Evolutionary conservation across 257 asterid species (phyloP).

Genomic region (Mentha longifolia): DNA sequence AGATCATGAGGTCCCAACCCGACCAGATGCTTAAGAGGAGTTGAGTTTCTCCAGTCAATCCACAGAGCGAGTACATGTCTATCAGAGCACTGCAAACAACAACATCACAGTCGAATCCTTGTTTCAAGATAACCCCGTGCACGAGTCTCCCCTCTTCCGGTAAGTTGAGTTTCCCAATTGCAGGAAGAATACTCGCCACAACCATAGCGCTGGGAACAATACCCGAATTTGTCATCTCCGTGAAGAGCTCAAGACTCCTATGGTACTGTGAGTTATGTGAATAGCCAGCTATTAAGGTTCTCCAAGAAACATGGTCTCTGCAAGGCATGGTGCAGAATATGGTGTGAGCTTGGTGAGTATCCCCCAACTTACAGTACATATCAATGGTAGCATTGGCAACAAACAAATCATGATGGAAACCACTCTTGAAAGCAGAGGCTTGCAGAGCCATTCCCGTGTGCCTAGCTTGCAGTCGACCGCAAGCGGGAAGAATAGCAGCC

Average conservation of each 20-base stretch:
- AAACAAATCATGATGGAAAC: slow-evolving; percentile 33
- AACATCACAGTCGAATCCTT: slow-evolving; percentile 40
- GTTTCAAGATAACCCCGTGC: slow-evolving; percentile 43
- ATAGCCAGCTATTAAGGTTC: slow-evolving; percentile 47
- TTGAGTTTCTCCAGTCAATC: slow-evolving; percentile 29
- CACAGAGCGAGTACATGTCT: slow-evolving; percentile 46
- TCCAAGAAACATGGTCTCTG: slow-evolving; percentile 45
- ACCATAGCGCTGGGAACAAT: slow-evolving; percentile 28
- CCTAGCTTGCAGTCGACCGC: slow-evolving; percentile 38
- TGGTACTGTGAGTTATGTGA: slow-evolving; percentile 35
- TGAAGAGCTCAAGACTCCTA: slow-evolving; percentile 38
- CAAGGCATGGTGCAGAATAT: slow-evolving; percentile 37
- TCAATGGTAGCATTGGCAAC: slow-evolving; percentile 48
- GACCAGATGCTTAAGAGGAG: slow-evolving; percentile 33
- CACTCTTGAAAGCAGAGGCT: slow-evolving; percentile 43
- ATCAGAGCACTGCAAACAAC: slow-evolving; percentile 38
- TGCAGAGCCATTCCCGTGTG: slow-evolving; percentile 40
- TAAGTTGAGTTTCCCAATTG: slow-evolving; percentile 39
- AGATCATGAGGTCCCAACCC: slow-evolving; percentile 37
- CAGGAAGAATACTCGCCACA: slow-evolving; percentile 42
- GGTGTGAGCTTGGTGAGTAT: slow-evolving; percentile 30
- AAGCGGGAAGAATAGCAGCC: slow-evolving; percentile 42
- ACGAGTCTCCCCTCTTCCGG: slow-evolving; percentile 37
- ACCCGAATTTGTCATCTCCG: slow-evolving; percentile 35
- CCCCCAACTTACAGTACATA: slow-evolving; percentile 49